A percentile compares a stretch with the other conserved stretches of the same genome.
These are phyloP conservation scores for Russula dissimulans DNA, from an alignment of 768 basidiomycete genomes.

Conservation along the genomic window DNA sequence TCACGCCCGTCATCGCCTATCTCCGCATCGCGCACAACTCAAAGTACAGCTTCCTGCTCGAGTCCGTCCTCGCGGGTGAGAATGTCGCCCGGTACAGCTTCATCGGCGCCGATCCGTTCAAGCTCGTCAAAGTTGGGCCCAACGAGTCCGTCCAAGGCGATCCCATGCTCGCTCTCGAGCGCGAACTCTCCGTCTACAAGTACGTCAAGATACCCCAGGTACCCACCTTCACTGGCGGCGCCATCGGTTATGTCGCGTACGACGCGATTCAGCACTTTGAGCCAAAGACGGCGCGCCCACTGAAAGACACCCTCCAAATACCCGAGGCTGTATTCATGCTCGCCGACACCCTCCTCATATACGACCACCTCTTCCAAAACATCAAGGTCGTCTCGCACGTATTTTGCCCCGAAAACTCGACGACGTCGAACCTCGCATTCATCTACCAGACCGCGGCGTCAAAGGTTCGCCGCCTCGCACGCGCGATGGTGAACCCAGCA, in stretches of 20 bases:
- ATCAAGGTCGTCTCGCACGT: slow-evolving; percentile 96
- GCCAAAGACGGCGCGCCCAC: slow-evolving; percentile 72
- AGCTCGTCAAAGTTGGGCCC: slow-evolving; percentile 83
- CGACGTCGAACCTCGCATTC: slow-evolving; percentile 60
- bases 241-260: slow-evolving; percentile 94
- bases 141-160: slow-evolving; percentile 78
- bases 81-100: slow-evolving; percentile 91
- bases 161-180: slow-evolving; percentile 76
- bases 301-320: slow-evolving; percentile 73
- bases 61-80: slow-evolving; percentile 87
- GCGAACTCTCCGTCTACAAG: slow-evolving; percentile 76
- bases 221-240: slow-evolving; percentile 93
- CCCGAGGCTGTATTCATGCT: slow-evolving; percentile 98
- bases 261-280: slow-evolving; percentile 97
- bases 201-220: slow-evolving; percentile 89
- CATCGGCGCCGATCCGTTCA: slow-evolving; percentile 93
- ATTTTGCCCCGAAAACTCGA: slow-evolving; percentile 67
- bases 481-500: slow-evolving; percentile 41
- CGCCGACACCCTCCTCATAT: slow-evolving; percentile 89
- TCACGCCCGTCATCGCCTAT: slow-evolving; percentile 96
- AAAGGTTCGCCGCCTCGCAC: slow-evolving; percentile 76
- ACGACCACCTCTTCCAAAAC: slow-evolving; percentile 93
- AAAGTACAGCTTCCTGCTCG: slow-evolving; percentile 90
- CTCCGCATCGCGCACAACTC: slow-evolving; percentile 87
- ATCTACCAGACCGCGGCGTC: slow-evolving; percentile 83